Conservation (phyloP, 805 yeast genomes). For the Candida endomychidarum region DNA sequence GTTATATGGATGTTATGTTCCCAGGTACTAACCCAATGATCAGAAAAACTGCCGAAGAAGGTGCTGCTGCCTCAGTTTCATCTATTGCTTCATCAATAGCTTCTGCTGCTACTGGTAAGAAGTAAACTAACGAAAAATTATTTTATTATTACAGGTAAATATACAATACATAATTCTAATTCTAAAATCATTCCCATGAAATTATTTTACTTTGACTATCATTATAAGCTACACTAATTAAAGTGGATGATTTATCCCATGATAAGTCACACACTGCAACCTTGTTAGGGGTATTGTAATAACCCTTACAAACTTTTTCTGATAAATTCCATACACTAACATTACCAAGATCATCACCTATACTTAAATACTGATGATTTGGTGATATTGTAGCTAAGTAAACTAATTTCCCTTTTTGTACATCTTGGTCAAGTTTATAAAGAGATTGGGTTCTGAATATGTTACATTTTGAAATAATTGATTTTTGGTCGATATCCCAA, state of each 20-base stretch:
- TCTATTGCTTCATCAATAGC: slow-evolving; percentile 7
- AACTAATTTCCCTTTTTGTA: slow-evolving; percentile 40
- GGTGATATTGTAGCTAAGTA: slow-evolving; percentile 54
- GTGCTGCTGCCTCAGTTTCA: slow-evolving; percentile 19
- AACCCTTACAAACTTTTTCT: slow-evolving; percentile 8
- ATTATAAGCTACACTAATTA: slow-evolving; percentile 32
- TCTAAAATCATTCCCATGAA: slow-evolving; percentile 13
- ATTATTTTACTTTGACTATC: slow-evolving; percentile 34
- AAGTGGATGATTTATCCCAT: slow-evolving; percentile 32
- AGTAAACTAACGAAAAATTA: not conserved
- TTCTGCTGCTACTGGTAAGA: slow-evolving; percentile 9
- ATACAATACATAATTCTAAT: slow-evolving; percentile 2
- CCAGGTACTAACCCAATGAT: slow-evolving; percentile 41
- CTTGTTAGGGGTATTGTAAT: slow-evolving; percentile 4
- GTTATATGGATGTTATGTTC: slow-evolving; percentile 53
- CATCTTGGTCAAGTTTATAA: slow-evolving; percentile 16
- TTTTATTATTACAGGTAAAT: slow-evolving; percentile 7
- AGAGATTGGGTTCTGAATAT: slow-evolving; percentile 24
- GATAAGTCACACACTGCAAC: slow-evolving; percentile 37
- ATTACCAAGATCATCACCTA: slow-evolving; percentile 67
- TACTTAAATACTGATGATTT: slow-evolving; percentile 47
- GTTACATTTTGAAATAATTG: slow-evolving; percentile 1
- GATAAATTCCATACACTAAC: slow-evolving; percentile 52
- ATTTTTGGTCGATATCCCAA: slow-evolving; percentile 53
- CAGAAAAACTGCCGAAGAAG: slow-evolving; percentile 23